Base-by-base conservation (phyloP, 805 yeast species). In the Pichia nanzhaoensis region DNA sequence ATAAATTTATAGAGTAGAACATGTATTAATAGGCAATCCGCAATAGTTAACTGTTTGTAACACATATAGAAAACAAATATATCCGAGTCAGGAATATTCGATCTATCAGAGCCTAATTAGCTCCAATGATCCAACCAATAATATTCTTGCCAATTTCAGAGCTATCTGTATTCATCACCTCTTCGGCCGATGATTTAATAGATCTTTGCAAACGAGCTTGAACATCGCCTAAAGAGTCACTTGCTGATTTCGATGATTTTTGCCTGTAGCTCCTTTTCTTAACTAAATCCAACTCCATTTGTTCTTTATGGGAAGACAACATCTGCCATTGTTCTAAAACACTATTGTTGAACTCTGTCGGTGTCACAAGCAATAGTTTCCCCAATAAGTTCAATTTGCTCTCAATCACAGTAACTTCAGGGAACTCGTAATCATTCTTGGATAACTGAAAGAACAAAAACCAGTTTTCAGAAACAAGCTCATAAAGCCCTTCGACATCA, bases 361-460 rank as follows among this genome's bases (percentile, higher is more conserved):
- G 80, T 22, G 82, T 74, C 6, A 71, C 56, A 35, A 68, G 62
- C 46, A 85, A 57, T 3, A 82, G 66, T 40, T 69, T 64, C 2
- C 84, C 67, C 10, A 84, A 60, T 1, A 85, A 61, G 14, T 69
- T 69, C 54, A 79, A 57, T 59, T 87, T 91, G 16, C 39, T 36
- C 3, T 54, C 34, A 4, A 57, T 5, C 3, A 41, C 8, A 13
- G 46, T 30, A 13, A 37, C 42, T 17, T 37, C 46, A n/a, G 42
- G 39, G 18, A 45, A 55, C 14, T 51, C 58, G 31, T 67, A 56
- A 13, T 59, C 63, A 41, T 51, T 55, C 60, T 84, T 82, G 3
- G 85, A 84, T 3, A 83, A 80, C 54, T 86, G 95, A 54, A 80
- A 82, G 49, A 83, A 77, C 1, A 85, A 77, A 21, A 80, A 69